A percentile compares a stretch with the other conserved stretches of the same genome.
Conservation (phyloP, 2,329 filamentous ascomycete species). For the Alternaria conjuncta region DNA sequence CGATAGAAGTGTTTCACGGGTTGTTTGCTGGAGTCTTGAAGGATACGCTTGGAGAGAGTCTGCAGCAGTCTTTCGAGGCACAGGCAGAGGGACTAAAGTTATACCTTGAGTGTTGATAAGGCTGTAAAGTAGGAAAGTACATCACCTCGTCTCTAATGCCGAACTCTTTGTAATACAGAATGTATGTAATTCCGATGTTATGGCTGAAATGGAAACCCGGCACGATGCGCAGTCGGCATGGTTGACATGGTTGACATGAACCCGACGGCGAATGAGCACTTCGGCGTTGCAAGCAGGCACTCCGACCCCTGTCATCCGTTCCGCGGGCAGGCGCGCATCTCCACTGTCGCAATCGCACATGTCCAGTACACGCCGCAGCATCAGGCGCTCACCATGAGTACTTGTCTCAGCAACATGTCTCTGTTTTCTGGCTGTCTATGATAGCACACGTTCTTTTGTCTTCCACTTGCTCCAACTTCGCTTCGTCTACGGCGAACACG, state of each 20-base stretch:
- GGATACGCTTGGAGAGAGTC: slow-evolving; percentile 14
- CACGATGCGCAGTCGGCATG: neutral
- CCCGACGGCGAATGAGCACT: neutral
- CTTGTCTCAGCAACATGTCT: slow-evolving; percentile 9
- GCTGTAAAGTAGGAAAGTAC: neutral
- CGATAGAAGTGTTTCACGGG: slow-evolving; percentile 37
- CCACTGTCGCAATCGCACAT: slow-evolving; percentile 16
- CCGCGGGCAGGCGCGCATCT: slow-evolving; percentile 6
- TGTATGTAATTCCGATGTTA: neutral
- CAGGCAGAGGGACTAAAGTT: slow-evolving; percentile 38
- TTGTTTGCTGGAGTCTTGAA: slow-evolving; percentile 20
- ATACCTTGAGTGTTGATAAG: slow-evolving; percentile 10
- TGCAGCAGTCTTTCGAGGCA: slow-evolving; percentile 36
- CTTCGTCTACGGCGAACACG: neutral
- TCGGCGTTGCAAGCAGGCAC: neutral
- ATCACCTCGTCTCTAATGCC: neutral
- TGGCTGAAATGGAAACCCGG: neutral
- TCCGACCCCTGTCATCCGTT: slow-evolving; percentile 7
- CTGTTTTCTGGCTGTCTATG: neutral
- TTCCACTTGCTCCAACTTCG: neutral
- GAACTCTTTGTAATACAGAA: neutral
- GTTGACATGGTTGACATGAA: neutral
- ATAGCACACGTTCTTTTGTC: neutral
- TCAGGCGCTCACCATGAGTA: slow-evolving; percentile 23
- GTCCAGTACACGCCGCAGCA: slow-evolving; percentile 17